Conservation (phyloP, 2,329 filamentous ascomycete species). For the Pseudogymnoascus sp. region DNA sequence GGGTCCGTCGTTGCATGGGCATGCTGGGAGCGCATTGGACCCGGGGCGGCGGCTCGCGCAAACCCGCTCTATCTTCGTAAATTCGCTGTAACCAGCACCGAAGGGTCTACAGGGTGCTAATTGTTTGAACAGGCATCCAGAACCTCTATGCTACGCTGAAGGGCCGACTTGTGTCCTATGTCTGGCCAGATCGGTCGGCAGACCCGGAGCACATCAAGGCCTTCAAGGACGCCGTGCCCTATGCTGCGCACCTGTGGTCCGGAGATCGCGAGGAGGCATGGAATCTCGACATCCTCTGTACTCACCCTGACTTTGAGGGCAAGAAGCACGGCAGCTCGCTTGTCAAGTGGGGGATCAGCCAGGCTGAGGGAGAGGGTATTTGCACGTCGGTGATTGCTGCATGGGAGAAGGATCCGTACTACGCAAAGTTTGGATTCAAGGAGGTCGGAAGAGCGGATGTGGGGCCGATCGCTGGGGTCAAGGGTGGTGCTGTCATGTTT, state of each 20-base stretch:
- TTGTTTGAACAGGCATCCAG: background rate
- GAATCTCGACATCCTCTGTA: slow-evolving; percentile 32
- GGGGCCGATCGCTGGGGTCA: slow-evolving; percentile 24
- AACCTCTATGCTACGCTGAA: slow-evolving; percentile 8
- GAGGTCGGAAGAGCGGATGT: slow-evolving; percentile 27
- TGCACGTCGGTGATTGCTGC: slow-evolving; percentile 33
- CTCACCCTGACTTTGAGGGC: slow-evolving; percentile 33
- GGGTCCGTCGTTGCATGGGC: slow-evolving; percentile 21
- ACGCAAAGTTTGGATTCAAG: slow-evolving; percentile 26
- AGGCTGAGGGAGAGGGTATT: slow-evolving; percentile 30
- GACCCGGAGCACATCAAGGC: slow-evolving; percentile 17
- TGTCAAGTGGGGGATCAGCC: slow-evolving; percentile 34
- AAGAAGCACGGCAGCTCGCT: slow-evolving; percentile 30
- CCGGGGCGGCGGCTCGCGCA: slow-evolving; percentile 10
- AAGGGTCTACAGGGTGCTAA: slow-evolving; percentile 17
- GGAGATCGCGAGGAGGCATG: slow-evolving; percentile 28
- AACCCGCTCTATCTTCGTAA: background rate
- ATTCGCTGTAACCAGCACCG: slow-evolving; percentile 2
- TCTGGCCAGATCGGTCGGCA: slow-evolving; percentile 21
- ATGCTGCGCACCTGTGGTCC: slow-evolving; percentile 23
- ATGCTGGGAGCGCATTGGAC: slow-evolving; percentile 18
- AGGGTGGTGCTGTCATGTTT: slow-evolving; percentile 29
- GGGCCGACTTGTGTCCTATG: slow-evolving; percentile 10
- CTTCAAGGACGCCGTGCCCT: slow-evolving; percentile 19
- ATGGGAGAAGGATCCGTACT: slow-evolving; percentile 34